These are phyloP conservation scores for Arthroderma sp. DNA, from an alignment of 2,329 filamentous ascomycete species.

Conservation along the genomic window DNA sequence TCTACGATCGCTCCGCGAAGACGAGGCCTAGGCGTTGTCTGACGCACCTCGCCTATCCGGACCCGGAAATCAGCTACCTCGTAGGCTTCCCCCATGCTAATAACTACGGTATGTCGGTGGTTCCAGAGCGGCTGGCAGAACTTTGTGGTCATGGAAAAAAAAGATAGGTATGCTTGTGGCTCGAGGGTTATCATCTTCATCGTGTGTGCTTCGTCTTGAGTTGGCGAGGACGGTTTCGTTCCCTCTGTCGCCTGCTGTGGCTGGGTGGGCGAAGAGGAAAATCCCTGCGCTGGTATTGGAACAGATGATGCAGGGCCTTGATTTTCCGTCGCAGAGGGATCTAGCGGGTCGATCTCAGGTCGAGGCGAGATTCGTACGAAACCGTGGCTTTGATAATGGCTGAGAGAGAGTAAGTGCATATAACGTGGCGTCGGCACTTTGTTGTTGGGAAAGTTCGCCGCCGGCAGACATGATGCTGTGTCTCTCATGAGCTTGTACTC, in stretches of 20 bases:
- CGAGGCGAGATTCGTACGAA: slow-evolving; percentile 32
- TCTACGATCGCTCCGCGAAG: slow-evolving; percentile 35
- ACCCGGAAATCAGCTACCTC: slow-evolving; percentile 35
- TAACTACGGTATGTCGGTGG: slow-evolving; percentile 29
- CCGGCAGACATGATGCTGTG: slow-evolving; percentile 30
- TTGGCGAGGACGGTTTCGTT: not conserved
- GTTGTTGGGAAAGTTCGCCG: slow-evolving; percentile 22
- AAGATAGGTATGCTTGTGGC: slow-evolving; percentile 22
- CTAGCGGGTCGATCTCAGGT: slow-evolving; percentile 13
- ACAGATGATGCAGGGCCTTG: not conserved
- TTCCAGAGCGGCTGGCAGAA: slow-evolving; percentile 34
- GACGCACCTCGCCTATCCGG: slow-evolving; percentile 33
- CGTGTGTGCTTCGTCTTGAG: not conserved
- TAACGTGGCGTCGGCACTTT: slow-evolving; percentile 25
- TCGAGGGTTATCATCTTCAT: slow-evolving; percentile 30
- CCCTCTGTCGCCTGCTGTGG: not conserved
- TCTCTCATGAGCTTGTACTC: slow-evolving; percentile 35
- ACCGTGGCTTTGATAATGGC: slow-evolving; percentile 30
- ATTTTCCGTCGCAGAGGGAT: not conserved
- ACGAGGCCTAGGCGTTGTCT: slow-evolving; percentile 27
- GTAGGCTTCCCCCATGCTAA: slow-evolving; percentile 28
- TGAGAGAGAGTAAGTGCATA: slow-evolving; percentile 33
- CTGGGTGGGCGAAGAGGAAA: not conserved
- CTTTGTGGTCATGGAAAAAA: slow-evolving; percentile 32
- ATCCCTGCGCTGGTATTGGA: not conserved